Percentiles rank a stretch among this genome's conserved stretches.
phyloP scores from a whole-genome alignment of 2,329 filamentous ascomycete species.

The Seiridium cupressi region DNA sequence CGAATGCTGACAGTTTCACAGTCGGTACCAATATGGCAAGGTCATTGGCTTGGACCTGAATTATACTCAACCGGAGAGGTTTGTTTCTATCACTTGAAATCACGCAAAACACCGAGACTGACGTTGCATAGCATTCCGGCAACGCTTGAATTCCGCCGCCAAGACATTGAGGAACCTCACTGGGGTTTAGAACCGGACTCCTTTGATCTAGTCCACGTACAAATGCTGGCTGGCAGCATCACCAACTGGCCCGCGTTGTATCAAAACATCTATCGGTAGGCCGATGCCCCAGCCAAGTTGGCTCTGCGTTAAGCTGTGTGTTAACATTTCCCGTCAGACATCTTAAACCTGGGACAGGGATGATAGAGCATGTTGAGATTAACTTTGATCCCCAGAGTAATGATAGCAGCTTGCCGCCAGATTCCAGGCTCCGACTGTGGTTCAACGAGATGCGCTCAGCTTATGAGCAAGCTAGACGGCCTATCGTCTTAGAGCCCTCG shows the following conservation, averaged over 20 bases:
- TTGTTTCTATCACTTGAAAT: background rate
- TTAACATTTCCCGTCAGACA: slow-evolving; percentile 51
- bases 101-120: background rate
- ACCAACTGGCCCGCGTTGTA: slow-evolving; percentile 75
- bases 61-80: slow-evolving; percentile 34
- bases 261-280: slow-evolving; percentile 64
- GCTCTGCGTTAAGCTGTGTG: slow-evolving; percentile 1
- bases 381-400: slow-evolving; percentile 76
- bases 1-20: background rate
- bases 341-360: slow-evolving; percentile 71
- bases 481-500: slow-evolving; percentile 57
- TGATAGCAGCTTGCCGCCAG: slow-evolving; percentile 56
- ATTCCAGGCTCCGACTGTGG: slow-evolving; percentile 66
- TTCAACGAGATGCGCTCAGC: slow-evolving; percentile 65
- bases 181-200: slow-evolving; percentile 42
- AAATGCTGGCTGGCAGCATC: slow-evolving; percentile 77
- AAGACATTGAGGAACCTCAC: slow-evolving; percentile 81
- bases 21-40: background rate
- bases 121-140: slow-evolving; percentile 59
- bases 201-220: slow-evolving; percentile 82
- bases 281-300: slow-evolving; percentile 6
- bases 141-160: slow-evolving; percentile 66
- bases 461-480: slow-evolving; percentile 63
- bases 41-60: slow-evolving; percentile 37
- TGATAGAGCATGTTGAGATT: slow-evolving; percentile 86